These are phyloP conservation scores for Ceratobasidium papillatum DNA, from an alignment of 1,284 basidiomycete genomes.

Conservation along the genomic window DNA sequence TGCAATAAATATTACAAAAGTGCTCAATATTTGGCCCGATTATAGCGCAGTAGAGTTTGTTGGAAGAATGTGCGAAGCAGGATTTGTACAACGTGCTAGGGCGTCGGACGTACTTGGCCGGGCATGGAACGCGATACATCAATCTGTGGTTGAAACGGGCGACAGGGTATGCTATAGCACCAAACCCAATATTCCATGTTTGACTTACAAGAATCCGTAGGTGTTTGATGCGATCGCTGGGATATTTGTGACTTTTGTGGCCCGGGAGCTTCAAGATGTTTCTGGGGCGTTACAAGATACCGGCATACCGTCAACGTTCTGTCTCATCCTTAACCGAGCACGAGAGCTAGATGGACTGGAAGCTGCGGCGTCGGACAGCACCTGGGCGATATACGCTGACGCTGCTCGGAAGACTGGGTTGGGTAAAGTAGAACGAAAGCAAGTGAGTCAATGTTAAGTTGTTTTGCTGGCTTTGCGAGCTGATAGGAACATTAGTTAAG, in stretches of 20 bases:
- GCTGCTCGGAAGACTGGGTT: conserved; percentile 38
- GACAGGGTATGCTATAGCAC: conserved; percentile 24
- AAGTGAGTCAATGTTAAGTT: conserved; percentile 21
- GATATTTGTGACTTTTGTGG: conserved; percentile 66
- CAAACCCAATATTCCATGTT: background rate
- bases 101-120: conserved; percentile 72
- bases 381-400: conserved; percentile 34
- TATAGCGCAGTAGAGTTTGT: conserved; percentile 75
- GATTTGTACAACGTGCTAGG: conserved; percentile 77
- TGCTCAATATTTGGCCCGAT: background rate
- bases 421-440: conserved; percentile 43
- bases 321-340: conserved; percentile 25
- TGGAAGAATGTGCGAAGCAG: conserved; percentile 71
- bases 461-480: conserved; percentile 1
- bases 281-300: conserved; percentile 52
- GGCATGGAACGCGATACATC: conserved; percentile 70
- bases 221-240: conserved; percentile 67
- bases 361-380: conserved; percentile 35
- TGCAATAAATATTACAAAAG: too few relatives aligned
- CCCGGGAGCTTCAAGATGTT: conserved; percentile 64
- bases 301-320: conserved; percentile 26
- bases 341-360: conserved; percentile 35
- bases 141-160: conserved; percentile 56
- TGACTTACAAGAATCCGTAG: conserved; percentile 50
- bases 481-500: conserved; percentile 52